Evolutionary conservation across 345 rosid species (phyloP).

Genomic region (Ceriops zippeliana): DNA sequence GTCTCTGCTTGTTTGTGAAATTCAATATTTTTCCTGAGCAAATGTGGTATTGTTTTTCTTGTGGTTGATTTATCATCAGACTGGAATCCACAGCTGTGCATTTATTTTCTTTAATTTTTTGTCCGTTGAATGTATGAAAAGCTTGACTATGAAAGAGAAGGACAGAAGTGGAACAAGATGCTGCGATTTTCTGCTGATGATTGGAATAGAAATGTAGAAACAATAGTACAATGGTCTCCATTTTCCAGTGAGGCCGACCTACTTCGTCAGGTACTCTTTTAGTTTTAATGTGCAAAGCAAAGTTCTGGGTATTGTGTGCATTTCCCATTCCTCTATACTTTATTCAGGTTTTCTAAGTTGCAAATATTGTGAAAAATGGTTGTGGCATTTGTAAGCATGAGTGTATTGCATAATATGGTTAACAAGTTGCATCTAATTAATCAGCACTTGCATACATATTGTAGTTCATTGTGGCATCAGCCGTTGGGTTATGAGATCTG

Average conservation of each 20-base stretch:
- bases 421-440: no score
- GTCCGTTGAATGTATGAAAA: slow-evolving; percentile 31
- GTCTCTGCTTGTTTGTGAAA: background rate
- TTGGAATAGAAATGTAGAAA: slow-evolving; percentile 67
- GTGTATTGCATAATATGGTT: no score
- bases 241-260: slow-evolving; percentile 72
- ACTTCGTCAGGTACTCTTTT: slow-evolving; percentile 60
- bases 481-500: no score
- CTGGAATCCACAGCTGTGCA: background rate
- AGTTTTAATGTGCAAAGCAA: background rate
- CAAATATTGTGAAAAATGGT: background rate
- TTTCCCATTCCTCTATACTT: background rate
- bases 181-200: slow-evolving; percentile 46
- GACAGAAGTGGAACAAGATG: slow-evolving; percentile 53
- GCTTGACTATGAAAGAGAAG: slow-evolving; percentile 74
- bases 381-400: no score
- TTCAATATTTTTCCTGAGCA: background rate
- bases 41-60: slow-evolving; percentile 6
- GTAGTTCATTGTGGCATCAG: no score
- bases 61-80: background rate
- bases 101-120: slow-evolving; percentile 7
- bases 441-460: no score
- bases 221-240: slow-evolving; percentile 80
- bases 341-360: no score
- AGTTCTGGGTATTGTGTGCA: background rate